Evolutionary conservation across 179 eudicot species (phyloP), one percentile per base, ranked within the genome.

Genomic region (Actinidia arguta): DNA sequence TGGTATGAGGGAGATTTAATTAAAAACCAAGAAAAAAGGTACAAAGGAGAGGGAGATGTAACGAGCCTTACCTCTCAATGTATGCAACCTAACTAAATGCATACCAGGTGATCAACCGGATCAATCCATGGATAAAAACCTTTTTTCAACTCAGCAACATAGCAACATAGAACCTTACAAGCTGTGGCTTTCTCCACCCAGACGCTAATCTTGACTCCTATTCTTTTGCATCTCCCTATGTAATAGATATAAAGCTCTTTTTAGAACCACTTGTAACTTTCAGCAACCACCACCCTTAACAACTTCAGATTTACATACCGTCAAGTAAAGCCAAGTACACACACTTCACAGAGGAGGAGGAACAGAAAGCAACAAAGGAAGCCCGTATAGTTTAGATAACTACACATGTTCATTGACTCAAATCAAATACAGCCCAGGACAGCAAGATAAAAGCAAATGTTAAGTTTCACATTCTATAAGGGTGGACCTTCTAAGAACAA

Each of bases 81-180:
- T n/a, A n/a, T n/a, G n/a, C n/a, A n/a, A n/a, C n/a, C n/a, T n/a
- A n/a, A n/a, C n/a, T n/a, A n/a, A n/a, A n/a, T n/a, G n/a, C n/a
- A n/a, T n/a, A n/a, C n/a, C n/a, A n/a, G n/a, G n/a, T 79, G 20
- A 87, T 84, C 42, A 85, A 95, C 98, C 96, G 92, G 98, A 87
- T 95, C 98, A 67, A 94, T 95, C 98, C 98, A 95, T 42, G 98
- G 98, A 85, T 89, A 95, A 82, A 95, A 95, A 17, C 98, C 98
- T 85, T 95, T 98, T 89, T 95, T 95, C 83, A 95, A 81, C 87
- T 95, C 98, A 85, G 94, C 98, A 52, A 96, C 98, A 90, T 95
- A 95, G 80, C 98, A 95, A 76, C 98, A 95, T 66, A 95, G 79
- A 97, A 95, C 94, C 87, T 95, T 95, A 87, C 98, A 95, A 54